Percentiles rank a stretch among this genome's conserved stretches.
Conservation (phyloP, 2,329 filamentous ascomycete species). For the Fragosphaeria purpurea region DNA sequence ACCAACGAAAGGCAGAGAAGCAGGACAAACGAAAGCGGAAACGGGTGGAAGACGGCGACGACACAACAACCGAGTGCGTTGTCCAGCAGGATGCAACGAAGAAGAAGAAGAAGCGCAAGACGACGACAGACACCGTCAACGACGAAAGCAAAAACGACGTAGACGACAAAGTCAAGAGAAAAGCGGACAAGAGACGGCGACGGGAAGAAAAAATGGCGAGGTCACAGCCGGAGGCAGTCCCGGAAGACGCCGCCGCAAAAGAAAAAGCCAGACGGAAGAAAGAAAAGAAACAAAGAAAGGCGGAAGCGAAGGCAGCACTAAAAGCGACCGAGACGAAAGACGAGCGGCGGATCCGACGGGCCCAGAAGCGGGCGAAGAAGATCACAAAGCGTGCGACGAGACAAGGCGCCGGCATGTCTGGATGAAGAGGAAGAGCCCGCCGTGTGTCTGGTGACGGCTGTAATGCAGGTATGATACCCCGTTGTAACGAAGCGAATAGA, state of each 20-base stretch:
- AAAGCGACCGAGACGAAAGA: conserved; percentile 26
- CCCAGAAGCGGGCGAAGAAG: conserved; percentile 18
- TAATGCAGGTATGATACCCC: no score
- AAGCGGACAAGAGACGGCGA: conserved; percentile 22
- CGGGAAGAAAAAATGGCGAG: conserved; percentile 14
- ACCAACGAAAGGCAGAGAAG: background rate
- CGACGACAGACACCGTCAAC: no score
- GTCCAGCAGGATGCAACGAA: conserved; percentile 9
- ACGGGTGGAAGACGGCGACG: conserved; percentile 17
- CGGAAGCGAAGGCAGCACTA: background rate
- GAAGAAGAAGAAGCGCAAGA: background rate
- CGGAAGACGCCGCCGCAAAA: conserved; percentile 24
- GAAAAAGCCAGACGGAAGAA: conserved; percentile 28
- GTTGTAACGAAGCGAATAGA: background rate
- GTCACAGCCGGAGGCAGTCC: conserved; percentile 22
- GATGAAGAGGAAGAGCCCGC: background rate
- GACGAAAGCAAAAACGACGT: no score
- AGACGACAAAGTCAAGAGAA: conserved; percentile 18
- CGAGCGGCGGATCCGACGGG: conserved; percentile 29
- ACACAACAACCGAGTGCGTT: conserved; percentile 18
- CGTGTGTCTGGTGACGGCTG: no score
- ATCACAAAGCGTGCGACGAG: conserved; percentile 12
- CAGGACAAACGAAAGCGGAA: conserved; percentile 5
- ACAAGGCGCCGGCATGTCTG: background rate
- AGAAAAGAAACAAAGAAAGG: conserved; percentile 18